Evolutionary conservation across 371 early-diverging fungal genomes (phyloP).

Genomic region (Nematocida parisii): DNA sequence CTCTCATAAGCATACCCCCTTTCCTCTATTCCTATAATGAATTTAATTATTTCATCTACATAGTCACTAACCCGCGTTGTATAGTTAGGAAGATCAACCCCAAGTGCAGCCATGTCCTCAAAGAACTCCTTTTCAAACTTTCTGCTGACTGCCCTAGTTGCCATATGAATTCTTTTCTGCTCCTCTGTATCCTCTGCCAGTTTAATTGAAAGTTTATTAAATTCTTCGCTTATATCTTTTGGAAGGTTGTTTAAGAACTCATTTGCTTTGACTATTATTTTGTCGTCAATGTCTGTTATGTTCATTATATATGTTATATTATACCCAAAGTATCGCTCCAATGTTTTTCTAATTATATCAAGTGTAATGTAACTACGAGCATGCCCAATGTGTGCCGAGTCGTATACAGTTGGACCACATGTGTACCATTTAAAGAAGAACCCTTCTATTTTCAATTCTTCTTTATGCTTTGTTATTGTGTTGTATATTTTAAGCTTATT

Average conservation of each 20-base stretch:
- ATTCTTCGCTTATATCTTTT: not conserved
- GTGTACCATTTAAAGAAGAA: slow-evolving; percentile 66
- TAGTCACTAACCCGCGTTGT: slow-evolving; percentile 94
- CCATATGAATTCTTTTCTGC: slow-evolving; percentile 38
- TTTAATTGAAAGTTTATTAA: slow-evolving; percentile 16
- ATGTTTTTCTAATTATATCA: slow-evolving; percentile 87
- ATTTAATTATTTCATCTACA: slow-evolving; percentile 84
- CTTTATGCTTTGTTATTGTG: slow-evolving; percentile 50
- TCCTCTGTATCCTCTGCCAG: slow-evolving; percentile 32
- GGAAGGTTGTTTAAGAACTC: slow-evolving; percentile 24
- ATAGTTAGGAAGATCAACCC: slow-evolving; percentile 81
- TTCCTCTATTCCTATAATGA: slow-evolving; percentile 81
- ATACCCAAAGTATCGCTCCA: slow-evolving; percentile 90
- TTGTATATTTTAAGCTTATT: slow-evolving; percentile 44
- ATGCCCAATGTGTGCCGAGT: slow-evolving; percentile 94
- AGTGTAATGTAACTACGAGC: slow-evolving; percentile 88
- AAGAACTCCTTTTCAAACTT: slow-evolving; percentile 93
- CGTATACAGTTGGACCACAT: slow-evolving; percentile 99
- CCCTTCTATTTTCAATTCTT: slow-evolving; percentile 39
- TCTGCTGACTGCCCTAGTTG: slow-evolving; percentile 73
- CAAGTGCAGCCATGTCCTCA: slow-evolving; percentile 83
- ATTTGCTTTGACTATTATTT: slow-evolving; percentile 71
- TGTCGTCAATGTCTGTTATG: slow-evolving; percentile 99
- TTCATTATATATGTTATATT: slow-evolving; percentile 93
- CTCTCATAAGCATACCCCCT: slow-evolving; percentile 85